Conservation (phyloP, 768 basidiomycete species). For the Kwoniella bestiolae region DNA sequence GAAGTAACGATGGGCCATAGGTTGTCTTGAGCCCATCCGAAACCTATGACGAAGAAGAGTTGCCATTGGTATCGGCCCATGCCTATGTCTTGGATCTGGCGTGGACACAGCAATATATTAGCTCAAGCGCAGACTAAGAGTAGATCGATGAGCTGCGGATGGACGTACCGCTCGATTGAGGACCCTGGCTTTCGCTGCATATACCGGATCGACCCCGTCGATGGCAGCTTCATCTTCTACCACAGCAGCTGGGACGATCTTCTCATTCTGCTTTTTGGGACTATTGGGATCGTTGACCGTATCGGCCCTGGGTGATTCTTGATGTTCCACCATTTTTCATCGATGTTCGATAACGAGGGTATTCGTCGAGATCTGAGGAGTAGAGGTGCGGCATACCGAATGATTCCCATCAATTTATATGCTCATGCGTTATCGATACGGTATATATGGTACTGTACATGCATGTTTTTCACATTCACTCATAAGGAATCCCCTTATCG, state of each 20-base stretch:
- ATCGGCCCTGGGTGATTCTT: neutral
- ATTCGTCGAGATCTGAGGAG: neutral
- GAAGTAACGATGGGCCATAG: slow-evolving; percentile 65
- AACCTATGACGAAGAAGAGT: slow-evolving; percentile 42
- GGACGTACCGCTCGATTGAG: slow-evolving; percentile 34
- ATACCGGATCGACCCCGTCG: slow-evolving; percentile 44
- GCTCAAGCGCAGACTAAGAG: too few relatives aligned
- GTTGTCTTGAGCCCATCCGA: slow-evolving; percentile 50
- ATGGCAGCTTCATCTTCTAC: slow-evolving; percentile 36
- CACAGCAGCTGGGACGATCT: neutral
- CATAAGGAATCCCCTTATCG: too few relatives aligned
- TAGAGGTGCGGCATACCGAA: neutral
- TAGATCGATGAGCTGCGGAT: too few relatives aligned
- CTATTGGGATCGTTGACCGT: neutral
- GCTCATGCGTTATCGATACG: too few relatives aligned
- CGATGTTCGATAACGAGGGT: neutral
- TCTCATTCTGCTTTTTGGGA: neutral
- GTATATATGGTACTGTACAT: too few relatives aligned
- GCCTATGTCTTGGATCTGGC: slow-evolving; percentile 44
- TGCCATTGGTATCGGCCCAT: slow-evolving; percentile 51
- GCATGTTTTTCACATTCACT: too few relatives aligned
- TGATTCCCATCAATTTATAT: too few relatives aligned
- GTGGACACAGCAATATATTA: too few relatives aligned
- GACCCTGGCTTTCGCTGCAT: slow-evolving; percentile 43
- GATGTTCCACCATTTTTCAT: neutral